A percentile compares a stretch with the other conserved stretches of the same genome.
Conservation (phyloP, 139 green algal species). For the Pycnococcus provasolii region DNA sequence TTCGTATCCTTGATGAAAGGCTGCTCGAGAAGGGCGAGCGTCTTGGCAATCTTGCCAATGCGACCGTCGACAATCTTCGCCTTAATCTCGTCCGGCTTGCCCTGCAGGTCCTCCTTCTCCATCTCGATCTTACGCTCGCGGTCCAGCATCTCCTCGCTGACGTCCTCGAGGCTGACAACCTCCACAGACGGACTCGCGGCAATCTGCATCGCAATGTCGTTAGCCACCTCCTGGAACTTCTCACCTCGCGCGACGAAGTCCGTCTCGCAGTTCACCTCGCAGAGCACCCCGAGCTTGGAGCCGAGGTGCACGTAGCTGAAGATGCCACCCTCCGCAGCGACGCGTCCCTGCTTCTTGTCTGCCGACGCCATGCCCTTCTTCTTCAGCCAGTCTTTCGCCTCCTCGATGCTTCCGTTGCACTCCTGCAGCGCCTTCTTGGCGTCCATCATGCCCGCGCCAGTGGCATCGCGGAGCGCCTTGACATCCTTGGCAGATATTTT, state of each 20-base stretch:
- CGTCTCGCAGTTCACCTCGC: conserved; percentile 90
- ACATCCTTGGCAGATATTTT: conserved; percentile 65
- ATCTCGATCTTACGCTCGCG: conserved; percentile 84
- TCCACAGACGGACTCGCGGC: conserved; percentile 24
- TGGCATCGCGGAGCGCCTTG: conserved; percentile 74
- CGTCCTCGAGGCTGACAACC: conserved; percentile 60
- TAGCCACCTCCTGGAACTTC: conserved; percentile 76
- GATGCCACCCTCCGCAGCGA: conserved; percentile 75
- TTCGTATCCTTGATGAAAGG: conserved; percentile 80
- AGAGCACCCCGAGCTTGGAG: conserved; percentile 45
- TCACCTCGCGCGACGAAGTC: conserved; percentile 90
- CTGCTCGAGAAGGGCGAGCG: conserved; percentile 77
- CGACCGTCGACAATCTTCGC: conserved; percentile 92
- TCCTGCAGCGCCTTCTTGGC: conserved; percentile 94
- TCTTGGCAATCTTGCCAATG: conserved; percentile 71
- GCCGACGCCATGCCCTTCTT: conserved; percentile 86
- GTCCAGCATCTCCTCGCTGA: conserved; percentile 59
- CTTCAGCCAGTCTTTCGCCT: conserved; percentile 72
- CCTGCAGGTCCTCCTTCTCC: conserved; percentile 85
- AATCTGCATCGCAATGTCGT: conserved; percentile 54
- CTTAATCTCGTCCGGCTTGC: conserved; percentile 87
- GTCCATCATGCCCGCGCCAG: conserved; percentile 96
- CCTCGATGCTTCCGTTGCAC: conserved; percentile 64
- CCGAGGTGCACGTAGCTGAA: conserved; percentile 91
- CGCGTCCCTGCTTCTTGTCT: conserved; percentile 90